Evolutionary conservation across 805 yeast genomes (phyloP).

Genomic region (Metschnikowia lachancei): DNA sequence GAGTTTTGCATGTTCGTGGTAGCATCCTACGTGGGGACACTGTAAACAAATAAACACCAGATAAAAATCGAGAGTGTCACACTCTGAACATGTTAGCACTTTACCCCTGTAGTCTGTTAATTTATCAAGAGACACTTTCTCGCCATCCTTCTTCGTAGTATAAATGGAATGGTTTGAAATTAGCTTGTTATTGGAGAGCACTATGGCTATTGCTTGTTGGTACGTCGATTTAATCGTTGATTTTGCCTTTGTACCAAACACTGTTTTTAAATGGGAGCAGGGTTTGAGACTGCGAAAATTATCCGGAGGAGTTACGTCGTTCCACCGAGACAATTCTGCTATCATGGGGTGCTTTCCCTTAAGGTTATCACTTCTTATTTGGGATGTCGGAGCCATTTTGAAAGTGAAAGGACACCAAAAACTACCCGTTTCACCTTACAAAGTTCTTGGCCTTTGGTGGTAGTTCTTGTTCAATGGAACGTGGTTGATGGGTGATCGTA

Average conservation of each 20-base stretch:
- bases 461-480: background rate
- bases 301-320: conserved; percentile 17
- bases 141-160: conserved; percentile 37
- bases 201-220: conserved; percentile 49
- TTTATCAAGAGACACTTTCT: conserved; percentile 34
- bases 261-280: conserved; percentile 49
- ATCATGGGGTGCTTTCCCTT: background rate
- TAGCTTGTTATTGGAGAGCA: conserved; percentile 32
- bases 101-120: conserved; percentile 42
- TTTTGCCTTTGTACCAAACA: conserved; percentile 47
- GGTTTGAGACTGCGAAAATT: conserved; percentile 37
- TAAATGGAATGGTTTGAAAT: conserved; percentile 21
- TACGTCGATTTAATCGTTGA: conserved; percentile 51
- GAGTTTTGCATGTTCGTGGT: conserved; percentile 35
- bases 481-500: background rate
- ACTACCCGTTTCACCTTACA: background rate
- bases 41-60: conserved; percentile 64
- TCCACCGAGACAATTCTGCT: background rate
- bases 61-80: conserved; percentile 41
- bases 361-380: background rate
- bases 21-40: conserved; percentile 76
- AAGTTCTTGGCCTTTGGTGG: background rate
- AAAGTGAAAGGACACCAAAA: background rate
- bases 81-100: conserved; percentile 51
- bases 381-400: conserved; percentile 6